These are phyloP conservation scores for Xylariaceae sp. DNA, from an alignment of 2,329 filamentous ascomycete species.

Conservation along the genomic window DNA sequence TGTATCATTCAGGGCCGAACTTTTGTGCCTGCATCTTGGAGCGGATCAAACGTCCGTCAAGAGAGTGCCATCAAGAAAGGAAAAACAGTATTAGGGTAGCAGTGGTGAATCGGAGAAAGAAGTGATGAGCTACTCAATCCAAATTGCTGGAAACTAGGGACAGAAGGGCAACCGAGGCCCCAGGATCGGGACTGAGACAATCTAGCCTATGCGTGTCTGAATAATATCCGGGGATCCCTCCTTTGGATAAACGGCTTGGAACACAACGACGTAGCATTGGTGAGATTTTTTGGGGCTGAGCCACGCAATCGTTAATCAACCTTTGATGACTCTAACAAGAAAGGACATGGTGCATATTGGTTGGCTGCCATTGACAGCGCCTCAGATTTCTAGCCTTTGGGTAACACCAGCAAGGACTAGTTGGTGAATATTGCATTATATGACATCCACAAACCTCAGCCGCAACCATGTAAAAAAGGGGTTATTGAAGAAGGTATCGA, in stretches of 20 bases:
- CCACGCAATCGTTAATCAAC: not conserved
- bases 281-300: not conserved
- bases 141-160: not conserved
- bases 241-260: slow-evolving; percentile 23
- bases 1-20: slow-evolving; percentile 11
- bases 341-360: not conserved
- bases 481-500: not conserved
- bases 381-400: not conserved
- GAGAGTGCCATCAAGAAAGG: slow-evolving; percentile 13
- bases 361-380: not conserved
- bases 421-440: not conserved
- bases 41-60: slow-evolving; percentile 20
- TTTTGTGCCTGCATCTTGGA: slow-evolving; percentile 10
- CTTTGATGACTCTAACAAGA: not conserved
- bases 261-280: slow-evolving; percentile 19
- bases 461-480: not conserved
- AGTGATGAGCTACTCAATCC: slow-evolving; percentile 1
- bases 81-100: slow-evolving; percentile 12
- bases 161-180: slow-evolving; percentile 5
- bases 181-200: slow-evolving; percentile 8
- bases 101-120: slow-evolving; percentile 12
- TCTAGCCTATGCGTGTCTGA: slow-evolving; percentile 26
- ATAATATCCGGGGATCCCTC: slow-evolving; percentile 19
- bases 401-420: not conserved
- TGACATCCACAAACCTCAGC: not conserved